Evolutionary conservation across 116 monocot genomes (phyloP).

Genomic region (Phalaenopsis hybrid): DNA sequence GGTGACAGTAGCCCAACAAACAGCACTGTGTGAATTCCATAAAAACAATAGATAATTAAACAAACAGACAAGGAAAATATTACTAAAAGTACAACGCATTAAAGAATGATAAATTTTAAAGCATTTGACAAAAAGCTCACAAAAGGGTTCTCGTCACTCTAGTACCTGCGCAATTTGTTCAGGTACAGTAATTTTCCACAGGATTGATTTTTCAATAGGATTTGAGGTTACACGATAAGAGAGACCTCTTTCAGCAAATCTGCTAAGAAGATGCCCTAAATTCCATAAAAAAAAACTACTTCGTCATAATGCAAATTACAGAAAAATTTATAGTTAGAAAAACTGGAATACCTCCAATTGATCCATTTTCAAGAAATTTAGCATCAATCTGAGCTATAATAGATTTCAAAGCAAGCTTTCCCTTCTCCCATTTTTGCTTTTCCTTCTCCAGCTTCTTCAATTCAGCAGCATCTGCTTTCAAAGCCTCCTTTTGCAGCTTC

Average conservation of each 20-base stretch:
- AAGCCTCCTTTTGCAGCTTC: conserved; percentile 54
- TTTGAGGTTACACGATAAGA: conserved; percentile 60
- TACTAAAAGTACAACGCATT: neutral
- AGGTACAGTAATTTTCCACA: conserved; percentile 83
- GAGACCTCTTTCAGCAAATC: conserved; percentile 67
- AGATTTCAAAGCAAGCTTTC: conserved; percentile 71
- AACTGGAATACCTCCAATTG: conserved; percentile 52
- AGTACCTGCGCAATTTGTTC: conserved; percentile 61
- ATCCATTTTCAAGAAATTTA: conserved; percentile 69
- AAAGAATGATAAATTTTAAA: neutral
- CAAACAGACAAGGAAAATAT: neutral
- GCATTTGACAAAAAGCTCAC: neutral
- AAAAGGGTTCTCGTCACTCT: neutral
- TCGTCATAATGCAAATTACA: neutral
- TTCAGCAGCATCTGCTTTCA: conserved; percentile 65
- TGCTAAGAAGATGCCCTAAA: conserved; percentile 69
- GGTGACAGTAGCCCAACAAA: neutral
- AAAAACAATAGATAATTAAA: neutral
- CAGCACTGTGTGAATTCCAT: neutral
- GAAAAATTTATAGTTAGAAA: neutral
- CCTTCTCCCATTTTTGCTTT: conserved; percentile 71
- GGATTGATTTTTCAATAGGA: conserved; percentile 62
- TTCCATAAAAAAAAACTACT: neutral
- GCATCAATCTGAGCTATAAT: conserved; percentile 81
- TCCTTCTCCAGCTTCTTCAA: conserved; percentile 68